These are phyloP conservation scores for Apophysomyces ossiformis DNA, from an alignment of 371 early-diverging fungal genomes.

Conservation along the genomic window DNA sequence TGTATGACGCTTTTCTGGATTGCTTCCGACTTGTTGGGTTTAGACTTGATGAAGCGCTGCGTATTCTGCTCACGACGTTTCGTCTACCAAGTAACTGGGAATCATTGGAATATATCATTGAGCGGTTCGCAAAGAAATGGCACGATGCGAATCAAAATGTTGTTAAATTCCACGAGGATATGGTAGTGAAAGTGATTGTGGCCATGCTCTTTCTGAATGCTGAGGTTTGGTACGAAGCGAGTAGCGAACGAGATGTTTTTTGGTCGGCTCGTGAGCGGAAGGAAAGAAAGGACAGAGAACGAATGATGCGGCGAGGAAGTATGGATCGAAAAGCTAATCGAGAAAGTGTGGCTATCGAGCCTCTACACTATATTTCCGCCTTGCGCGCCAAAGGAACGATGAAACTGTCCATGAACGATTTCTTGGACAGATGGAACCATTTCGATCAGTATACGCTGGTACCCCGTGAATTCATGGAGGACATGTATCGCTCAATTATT, in stretches of 20 bases:
- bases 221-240: conserved; percentile 78
- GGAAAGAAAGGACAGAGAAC: conserved; percentile 41
- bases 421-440: conserved; percentile 51
- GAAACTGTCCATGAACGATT: conserved; percentile 38
- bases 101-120: conserved; percentile 78
- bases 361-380: conserved; percentile 49
- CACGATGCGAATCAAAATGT: conserved; percentile 64
- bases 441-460: conserved; percentile 52
- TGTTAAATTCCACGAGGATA: conserved; percentile 63
- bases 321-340: conserved; percentile 34
- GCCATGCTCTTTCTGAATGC: conserved; percentile 89
- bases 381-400: conserved; percentile 32
- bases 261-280: conserved; percentile 52
- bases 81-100: conserved; percentile 78
- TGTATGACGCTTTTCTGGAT: conserved; percentile 77
- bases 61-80: conserved; percentile 75
- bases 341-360: conserved; percentile 42
- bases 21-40: conserved; percentile 75
- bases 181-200: conserved; percentile 78
- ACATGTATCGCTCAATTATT: conserved; percentile 55
- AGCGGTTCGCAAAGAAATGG: conserved; percentile 82
- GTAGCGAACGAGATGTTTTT: conserved; percentile 52
- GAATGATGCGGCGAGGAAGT: conserved; percentile 34
- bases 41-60: conserved; percentile 81
- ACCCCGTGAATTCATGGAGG: conserved; percentile 50